Conservation (phyloP, 257 asterid species). For the Paulownia fortunei region DNA sequence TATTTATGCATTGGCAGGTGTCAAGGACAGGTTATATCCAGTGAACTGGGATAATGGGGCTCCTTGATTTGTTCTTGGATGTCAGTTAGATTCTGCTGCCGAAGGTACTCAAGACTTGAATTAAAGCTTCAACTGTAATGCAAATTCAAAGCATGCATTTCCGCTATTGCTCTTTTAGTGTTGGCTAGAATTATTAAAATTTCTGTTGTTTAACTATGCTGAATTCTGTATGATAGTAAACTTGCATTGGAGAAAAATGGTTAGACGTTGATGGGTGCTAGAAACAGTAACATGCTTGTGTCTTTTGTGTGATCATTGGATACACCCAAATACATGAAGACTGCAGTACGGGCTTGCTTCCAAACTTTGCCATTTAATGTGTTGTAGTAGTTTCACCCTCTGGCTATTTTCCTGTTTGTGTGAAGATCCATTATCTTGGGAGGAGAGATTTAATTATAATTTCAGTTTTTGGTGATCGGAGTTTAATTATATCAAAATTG, state of each 20-base stretch:
- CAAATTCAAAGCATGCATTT: slow-evolving; percentile 27
- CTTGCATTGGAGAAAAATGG: background rate
- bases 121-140: slow-evolving; percentile 30
- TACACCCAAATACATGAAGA: slow-evolving; percentile 4
- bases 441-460: background rate
- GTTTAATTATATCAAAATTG: background rate
- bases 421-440: slow-evolving; percentile 9
- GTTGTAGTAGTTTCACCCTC: background rate
- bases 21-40: slow-evolving; percentile 1
- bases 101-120: slow-evolving; percentile 31
- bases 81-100: slow-evolving; percentile 14
- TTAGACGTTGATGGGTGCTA: slow-evolving; percentile 6
- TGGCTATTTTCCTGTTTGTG: background rate
- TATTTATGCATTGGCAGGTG: slow-evolving; percentile 28
- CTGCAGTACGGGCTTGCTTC: slow-evolving; percentile 18
- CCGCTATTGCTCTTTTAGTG: background rate
- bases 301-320: slow-evolving; percentile 1
- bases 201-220: background rate
- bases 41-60: slow-evolving; percentile 6
- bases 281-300: slow-evolving; percentile 18
- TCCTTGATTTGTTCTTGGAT: slow-evolving; percentile 26
- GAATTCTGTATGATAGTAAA: slow-evolving; percentile 21
- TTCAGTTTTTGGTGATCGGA: slow-evolving; percentile 21
- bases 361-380: background rate
- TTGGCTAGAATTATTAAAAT: slow-evolving; percentile 13